Evolutionary conservation across 257 asterid species (phyloP), one percentile per base, ranked within the genome.

Genomic region (Rauvolfia tetraphylla): DNA sequence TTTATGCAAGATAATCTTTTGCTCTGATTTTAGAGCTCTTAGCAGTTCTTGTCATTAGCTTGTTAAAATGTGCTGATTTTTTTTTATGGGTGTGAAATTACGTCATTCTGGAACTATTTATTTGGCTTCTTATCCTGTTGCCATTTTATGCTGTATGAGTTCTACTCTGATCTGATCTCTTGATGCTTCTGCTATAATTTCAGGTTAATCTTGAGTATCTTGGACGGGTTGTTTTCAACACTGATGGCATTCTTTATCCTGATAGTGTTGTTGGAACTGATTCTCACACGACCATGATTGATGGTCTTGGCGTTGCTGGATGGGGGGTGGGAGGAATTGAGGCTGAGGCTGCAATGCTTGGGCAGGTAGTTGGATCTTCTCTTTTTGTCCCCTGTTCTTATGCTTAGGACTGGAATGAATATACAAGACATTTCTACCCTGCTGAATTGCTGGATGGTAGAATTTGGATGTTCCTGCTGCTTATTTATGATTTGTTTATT

Each of bases 321-420:
- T 93, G 98, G 98, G 98, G 98, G 68, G 98, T 93, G 66, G 98
- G 98, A 78, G 97, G 97, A 73, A 93, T 93, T 82, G 98, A 93
- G 87, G 98, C 98, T 31, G 98, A 93, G 91, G 97, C 97, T 8
- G 78, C 96, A 48, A 91, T 93, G 97, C 96, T 91, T 72, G 97
- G 98, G 49, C 98, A 93, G 96, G 97, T 92, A 78, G 33, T 56
- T 66, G 39, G n/a, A 44, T 75, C 44, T 23, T 39, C 39, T 53
- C 48, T 4, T 23, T 13, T 13, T 46, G 22, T 44, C 57, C 29
- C 33, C 15, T 29, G 25, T 71, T 61, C 31, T 44, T 33, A 18
- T 51, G 5, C 22, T 9, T 3, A 46, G 51, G 12, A 48, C 54
- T 48, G 54, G 9, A 53, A 3, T 49, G 22, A 49, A 13, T 17